Conservation (phyloP, 306 rosid species). For the Casuarina glauca region DNA sequence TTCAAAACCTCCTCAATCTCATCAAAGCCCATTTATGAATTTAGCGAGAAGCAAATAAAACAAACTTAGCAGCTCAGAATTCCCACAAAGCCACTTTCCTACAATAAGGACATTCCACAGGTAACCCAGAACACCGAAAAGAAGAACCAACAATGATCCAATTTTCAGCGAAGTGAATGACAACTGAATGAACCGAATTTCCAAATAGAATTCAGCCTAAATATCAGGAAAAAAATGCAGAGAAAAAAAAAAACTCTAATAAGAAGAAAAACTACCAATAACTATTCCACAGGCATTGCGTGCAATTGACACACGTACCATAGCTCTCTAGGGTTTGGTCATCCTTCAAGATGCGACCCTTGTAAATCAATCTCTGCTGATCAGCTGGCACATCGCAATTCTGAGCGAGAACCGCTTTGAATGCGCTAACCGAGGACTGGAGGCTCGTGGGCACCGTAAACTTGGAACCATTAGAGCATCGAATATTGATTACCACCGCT, state of each 20-base stretch:
- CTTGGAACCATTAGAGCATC: slow-evolving; percentile 49
- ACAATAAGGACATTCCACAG: neutral
- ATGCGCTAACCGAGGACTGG: slow-evolving; percentile 35
- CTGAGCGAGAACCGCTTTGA: slow-evolving; percentile 44
- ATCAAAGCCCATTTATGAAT: neutral
- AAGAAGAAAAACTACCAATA: neutral
- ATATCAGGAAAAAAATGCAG: neutral
- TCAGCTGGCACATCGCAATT: slow-evolving; percentile 47
- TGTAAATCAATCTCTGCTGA: slow-evolving; percentile 55
- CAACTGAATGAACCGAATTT: neutral
- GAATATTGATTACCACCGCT: slow-evolving; percentile 32
- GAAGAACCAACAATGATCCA: neutral
- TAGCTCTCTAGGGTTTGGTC: slow-evolving; percentile 47
- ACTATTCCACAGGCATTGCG: neutral
- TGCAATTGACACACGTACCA: slow-evolving; percentile 25
- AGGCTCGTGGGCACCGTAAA: slow-evolving; percentile 36
- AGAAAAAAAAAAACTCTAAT: neutral
- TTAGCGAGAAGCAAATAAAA: neutral
- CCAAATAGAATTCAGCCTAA: neutral
- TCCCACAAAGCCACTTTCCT: neutral
- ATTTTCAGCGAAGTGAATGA: neutral
- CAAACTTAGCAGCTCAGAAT: neutral
- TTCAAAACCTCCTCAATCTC: neutral
- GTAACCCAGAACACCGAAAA: neutral
- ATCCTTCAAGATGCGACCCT: slow-evolving; percentile 57